Evolutionary conservation across 1,284 basidiomycete species (phyloP).

Genomic region (Veloporphyrellus conicus): DNA sequence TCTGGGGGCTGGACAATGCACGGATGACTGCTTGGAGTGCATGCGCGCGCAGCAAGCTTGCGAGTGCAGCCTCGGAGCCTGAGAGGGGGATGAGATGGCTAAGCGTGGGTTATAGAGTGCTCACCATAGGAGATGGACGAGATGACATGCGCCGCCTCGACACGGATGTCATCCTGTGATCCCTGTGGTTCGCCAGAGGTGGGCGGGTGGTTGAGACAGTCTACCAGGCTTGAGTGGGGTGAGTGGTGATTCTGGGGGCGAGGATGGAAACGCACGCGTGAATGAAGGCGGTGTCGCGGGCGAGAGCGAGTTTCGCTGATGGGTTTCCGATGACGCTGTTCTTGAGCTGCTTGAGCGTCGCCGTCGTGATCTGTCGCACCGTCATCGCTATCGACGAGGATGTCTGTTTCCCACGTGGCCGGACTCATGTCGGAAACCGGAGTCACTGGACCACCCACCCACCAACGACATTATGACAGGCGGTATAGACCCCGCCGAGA

Average conservation of each 20-base stretch:
- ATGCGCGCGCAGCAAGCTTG: constrained; percentile 50
- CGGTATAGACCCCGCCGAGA: constrained; percentile 30
- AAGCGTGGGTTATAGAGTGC: not conserved
- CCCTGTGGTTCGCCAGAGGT: constrained; percentile 34
- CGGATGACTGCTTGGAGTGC: constrained; percentile 55
- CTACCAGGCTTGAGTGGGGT: constrained; percentile 45
- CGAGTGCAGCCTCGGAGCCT: constrained; percentile 61
- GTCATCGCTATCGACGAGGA: constrained; percentile 30
- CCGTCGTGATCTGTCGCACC: constrained; percentile 36
- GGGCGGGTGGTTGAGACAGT: constrained; percentile 47
- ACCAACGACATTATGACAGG: not conserved
- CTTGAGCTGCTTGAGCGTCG: constrained; percentile 58
- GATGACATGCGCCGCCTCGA: constrained; percentile 70
- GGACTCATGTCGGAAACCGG: constrained; percentile 16
- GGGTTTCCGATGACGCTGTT: constrained; percentile 74
- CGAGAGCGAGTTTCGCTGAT: constrained; percentile 56
- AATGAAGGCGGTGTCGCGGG: constrained; percentile 51
- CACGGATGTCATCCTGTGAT: constrained; percentile 48
- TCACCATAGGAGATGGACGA: constrained; percentile 65
- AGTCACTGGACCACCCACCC: not conserved
- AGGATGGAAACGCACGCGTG: constrained; percentile 41
- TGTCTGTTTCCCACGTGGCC: not conserved
- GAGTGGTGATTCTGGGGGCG: not conserved
- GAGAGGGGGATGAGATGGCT: not conserved
- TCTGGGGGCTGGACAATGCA: constrained; percentile 45